Evolutionary conservation across 495 filamentous ascomycete species (phyloP).

Genomic region (Lasiosphaeriaceae sp.): DNA sequence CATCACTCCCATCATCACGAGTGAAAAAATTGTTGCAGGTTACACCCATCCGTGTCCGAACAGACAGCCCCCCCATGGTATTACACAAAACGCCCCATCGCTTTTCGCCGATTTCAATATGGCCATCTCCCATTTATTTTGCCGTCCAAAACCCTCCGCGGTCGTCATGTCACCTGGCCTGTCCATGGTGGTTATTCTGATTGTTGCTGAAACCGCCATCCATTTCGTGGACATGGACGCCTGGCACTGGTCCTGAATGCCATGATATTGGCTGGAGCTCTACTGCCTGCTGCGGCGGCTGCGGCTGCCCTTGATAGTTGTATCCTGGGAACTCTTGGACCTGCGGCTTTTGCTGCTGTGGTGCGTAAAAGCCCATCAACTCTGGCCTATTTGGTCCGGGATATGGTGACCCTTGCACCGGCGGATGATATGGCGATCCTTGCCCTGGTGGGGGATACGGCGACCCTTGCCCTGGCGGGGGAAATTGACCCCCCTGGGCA

Average conservation of each 20-base stretch:
- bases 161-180: constrained; percentile 14
- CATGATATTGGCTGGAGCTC: constrained; percentile 24
- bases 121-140: no score
- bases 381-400: constrained; percentile 13
- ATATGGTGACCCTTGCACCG: constrained; percentile 9
- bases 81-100: not conserved
- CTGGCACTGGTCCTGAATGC: constrained; percentile 37
- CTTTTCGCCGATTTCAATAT: no score
- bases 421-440: constrained; percentile 13
- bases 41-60: no score
- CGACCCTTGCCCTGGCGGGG: constrained; percentile 10
- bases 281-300: constrained; percentile 14
- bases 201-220: constrained; percentile 20
- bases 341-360: constrained; percentile 9
- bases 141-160: no score
- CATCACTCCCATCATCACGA: no score
- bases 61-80: no score
- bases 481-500: constrained; percentile 20
- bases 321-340: constrained; percentile 5
- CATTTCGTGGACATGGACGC: constrained; percentile 32
- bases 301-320: constrained; percentile 1
- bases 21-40: no score
- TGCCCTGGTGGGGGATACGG: constrained; percentile 18
- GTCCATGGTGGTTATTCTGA: constrained; percentile 3
- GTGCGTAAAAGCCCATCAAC: constrained; percentile 22